These are phyloP conservation scores for Rasamsonia emersonii DNA, from an alignment of 2,329 filamentous ascomycete genomes.

Conservation along the genomic window DNA sequence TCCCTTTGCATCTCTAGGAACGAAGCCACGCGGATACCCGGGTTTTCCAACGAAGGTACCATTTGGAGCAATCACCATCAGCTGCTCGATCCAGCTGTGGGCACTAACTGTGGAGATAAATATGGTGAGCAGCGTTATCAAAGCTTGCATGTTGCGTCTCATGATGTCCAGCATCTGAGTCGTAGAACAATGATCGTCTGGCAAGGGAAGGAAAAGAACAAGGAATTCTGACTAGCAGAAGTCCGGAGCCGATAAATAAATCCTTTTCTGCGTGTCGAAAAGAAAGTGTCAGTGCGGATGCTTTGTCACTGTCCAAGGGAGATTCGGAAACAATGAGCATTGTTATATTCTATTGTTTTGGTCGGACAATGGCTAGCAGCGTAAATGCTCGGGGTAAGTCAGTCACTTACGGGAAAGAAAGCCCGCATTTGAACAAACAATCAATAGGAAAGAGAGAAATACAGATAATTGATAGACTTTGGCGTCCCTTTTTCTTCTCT, in stretches of 20 bases:
- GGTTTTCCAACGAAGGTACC: conserved; percentile 62
- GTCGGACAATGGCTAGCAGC: no score
- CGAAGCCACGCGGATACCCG: conserved; percentile 68
- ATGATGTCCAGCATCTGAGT: conserved; percentile 6
- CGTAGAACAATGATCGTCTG: background rate
- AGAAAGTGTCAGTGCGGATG: no score
- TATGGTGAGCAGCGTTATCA: conserved; percentile 17
- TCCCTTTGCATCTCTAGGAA: conserved; percentile 46
- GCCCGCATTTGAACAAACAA: no score
- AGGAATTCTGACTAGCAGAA: background rate
- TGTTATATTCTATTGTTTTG: no score
- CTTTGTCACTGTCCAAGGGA: no score
- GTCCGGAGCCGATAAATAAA: background rate
- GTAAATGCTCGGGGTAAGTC: no score
- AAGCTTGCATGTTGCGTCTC: conserved; percentile 4
- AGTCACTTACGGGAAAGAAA: no score
- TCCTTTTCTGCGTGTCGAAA: no score
- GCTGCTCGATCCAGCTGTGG: conserved; percentile 78
- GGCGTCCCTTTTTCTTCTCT: no score
- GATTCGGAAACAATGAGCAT: no score
- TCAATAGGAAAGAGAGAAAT: no score
- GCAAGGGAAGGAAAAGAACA: background rate
- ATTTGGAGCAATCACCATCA: conserved; percentile 61
- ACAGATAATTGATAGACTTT: no score
- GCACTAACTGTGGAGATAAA: conserved; percentile 31